Evolutionary conservation across 1,284 basidiomycete genomes (phyloP).

Genomic region (Stereum hirsutum): DNA sequence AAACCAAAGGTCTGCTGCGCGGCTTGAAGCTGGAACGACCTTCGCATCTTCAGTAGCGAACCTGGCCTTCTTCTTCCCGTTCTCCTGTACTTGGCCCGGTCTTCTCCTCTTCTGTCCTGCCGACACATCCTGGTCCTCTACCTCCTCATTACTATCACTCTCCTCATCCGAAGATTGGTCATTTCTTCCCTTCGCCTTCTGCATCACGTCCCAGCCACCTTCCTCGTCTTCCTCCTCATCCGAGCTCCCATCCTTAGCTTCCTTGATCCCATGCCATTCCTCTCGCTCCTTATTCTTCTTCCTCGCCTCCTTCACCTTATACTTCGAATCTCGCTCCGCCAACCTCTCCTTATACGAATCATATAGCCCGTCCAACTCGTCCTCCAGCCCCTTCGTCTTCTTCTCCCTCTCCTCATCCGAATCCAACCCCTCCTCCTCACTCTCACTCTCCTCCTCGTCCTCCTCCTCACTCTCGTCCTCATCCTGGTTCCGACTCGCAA

Average conservation of each 20-base stretch:
- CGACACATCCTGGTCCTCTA: conserved; percentile 19
- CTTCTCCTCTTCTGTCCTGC: conserved; percentile 32
- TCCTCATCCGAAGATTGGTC: conserved; percentile 53
- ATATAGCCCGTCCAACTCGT: conserved; percentile 84
- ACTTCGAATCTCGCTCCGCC: conserved; percentile 85
- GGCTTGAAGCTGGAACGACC: conserved; percentile 27
- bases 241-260: conserved; percentile 33
- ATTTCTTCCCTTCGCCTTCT: conserved; percentile 49
- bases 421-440: conserved; percentile 45
- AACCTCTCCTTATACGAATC: conserved; percentile 79
- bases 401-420: conserved; percentile 66
- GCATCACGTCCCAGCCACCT: conserved; percentile 74
- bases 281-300: conserved; percentile 65
- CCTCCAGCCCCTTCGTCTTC: conserved; percentile 66
- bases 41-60: conserved; percentile 30
- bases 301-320: conserved; percentile 79
- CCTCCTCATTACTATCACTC: conserved; percentile 35
- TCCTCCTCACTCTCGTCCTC: conserved; percentile 27
- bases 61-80: conserved; percentile 31
- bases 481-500: conserved; percentile 32
- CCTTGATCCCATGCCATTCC: conserved; percentile 71
- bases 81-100: conserved; percentile 22
- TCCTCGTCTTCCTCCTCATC: conserved; percentile 30
- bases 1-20: conserved; percentile 79
- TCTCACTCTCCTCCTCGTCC: conserved; percentile 33